A percentile compares a stretch with the other conserved stretches of the same genome.
Conservation (phyloP, 164 flowering plant species). For the Vitis riparia region DNA sequence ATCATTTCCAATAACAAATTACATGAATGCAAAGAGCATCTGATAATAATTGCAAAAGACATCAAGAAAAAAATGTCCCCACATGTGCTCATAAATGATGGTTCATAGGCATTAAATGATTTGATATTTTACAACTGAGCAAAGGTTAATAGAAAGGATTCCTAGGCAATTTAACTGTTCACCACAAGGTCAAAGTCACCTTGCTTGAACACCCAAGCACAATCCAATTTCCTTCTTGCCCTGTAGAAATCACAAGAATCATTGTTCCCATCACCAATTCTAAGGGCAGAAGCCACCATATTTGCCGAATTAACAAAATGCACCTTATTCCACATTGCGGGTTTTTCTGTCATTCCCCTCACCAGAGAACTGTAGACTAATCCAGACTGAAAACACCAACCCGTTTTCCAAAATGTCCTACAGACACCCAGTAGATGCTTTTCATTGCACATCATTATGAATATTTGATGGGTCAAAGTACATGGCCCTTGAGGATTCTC, state of each 20-base stretch:
- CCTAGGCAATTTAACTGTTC: neutral
- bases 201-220: neutral
- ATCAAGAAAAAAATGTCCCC: no score
- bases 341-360: neutral
- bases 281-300: neutral
- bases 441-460: neutral
- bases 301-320: neutral
- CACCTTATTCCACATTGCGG: neutral
- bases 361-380: neutral
- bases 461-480: neutral
- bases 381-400: neutral
- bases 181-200: constrained; percentile 2
- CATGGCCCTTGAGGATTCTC: neutral
- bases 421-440: neutral
- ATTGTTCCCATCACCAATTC: neutral
- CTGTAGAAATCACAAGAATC: neutral
- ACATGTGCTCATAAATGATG: no score
- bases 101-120: no score
- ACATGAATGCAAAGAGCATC: no score
- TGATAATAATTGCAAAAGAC: no score
- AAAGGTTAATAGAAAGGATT: no score
- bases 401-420: neutral
- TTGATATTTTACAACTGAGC: no score
- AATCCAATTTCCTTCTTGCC: neutral
- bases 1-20: no score